Evolutionary conservation across 352 stramenopile species (phyloP).

Genomic region (Phytophthora aleatoria): DNA sequence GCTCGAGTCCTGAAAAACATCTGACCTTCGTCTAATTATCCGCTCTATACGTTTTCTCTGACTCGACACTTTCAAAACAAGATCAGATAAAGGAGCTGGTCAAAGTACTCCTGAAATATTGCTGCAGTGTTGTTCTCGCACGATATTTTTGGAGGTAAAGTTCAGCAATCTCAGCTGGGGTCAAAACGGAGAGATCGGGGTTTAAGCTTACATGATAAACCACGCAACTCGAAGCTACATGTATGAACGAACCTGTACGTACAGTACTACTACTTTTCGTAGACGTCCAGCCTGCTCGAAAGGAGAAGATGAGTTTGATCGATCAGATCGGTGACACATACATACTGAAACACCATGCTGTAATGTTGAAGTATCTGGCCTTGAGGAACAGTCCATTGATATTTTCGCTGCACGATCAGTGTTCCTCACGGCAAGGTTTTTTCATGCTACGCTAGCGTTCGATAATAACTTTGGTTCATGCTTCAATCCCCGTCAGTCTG

Average conservation of each 20-base stretch:
- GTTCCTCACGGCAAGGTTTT: background rate
- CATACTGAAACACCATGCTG: background rate
- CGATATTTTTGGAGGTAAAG: background rate
- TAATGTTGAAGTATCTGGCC: slow-evolving; percentile 27
- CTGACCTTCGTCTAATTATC: slow-evolving; percentile 4
- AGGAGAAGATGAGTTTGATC: background rate
- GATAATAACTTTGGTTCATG: too few relatives aligned
- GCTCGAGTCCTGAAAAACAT: slow-evolving; percentile 18
- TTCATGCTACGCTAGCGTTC: too few relatives aligned
- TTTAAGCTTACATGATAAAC: too few relatives aligned
- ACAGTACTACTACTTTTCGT: too few relatives aligned
- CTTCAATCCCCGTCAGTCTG: background rate
- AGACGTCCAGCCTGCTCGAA: too few relatives aligned
- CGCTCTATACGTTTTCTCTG: background rate
- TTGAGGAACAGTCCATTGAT: slow-evolving; percentile 2
- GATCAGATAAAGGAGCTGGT: too few relatives aligned
- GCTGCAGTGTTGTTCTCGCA: too few relatives aligned
- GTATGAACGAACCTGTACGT: background rate
- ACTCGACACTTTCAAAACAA: background rate
- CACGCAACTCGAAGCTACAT: background rate
- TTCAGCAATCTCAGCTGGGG: slow-evolving; percentile 8
- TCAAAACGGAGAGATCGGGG: background rate
- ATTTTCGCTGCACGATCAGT: slow-evolving; percentile 26
- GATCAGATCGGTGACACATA: background rate
- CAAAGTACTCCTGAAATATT: too few relatives aligned